These are phyloP conservation scores for Hagleromyces aurorensis DNA, from an alignment of 805 yeast genomes.

Conservation along the genomic window DNA sequence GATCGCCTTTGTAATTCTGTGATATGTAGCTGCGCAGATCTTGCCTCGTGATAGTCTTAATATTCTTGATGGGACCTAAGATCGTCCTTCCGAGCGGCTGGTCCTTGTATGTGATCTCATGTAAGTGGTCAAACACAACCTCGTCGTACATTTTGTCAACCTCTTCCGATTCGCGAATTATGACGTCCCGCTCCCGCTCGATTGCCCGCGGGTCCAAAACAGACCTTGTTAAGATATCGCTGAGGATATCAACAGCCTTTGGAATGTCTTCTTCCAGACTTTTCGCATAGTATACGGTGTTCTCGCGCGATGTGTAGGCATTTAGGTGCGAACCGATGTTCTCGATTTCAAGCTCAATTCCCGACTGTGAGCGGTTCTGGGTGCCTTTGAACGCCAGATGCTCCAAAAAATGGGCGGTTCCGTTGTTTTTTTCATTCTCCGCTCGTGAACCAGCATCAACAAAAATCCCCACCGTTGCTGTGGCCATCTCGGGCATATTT, in stretches of 20 bases:
- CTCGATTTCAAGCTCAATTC: constrained; percentile 87
- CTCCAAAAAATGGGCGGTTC: constrained; percentile 96
- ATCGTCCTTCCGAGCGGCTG: constrained; percentile 97
- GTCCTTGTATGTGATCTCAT: constrained; percentile 80
- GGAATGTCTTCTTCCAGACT: constrained; percentile 75
- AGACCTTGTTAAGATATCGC: constrained; percentile 84
- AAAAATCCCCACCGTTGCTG: constrained; percentile 98
- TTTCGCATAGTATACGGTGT: constrained; percentile 94
- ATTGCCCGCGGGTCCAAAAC: constrained; percentile 76
- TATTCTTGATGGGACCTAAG: constrained; percentile 87
- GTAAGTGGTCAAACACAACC: constrained; percentile 94
- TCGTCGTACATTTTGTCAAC: constrained; percentile 98
- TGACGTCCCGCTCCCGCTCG: constrained; percentile 94
- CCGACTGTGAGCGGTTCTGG: constrained; percentile 63
- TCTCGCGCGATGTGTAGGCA: constrained; percentile 97
- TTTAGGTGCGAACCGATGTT: constrained; percentile 94
- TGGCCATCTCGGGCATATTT: constrained; percentile 71
- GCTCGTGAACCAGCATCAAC: constrained; percentile 98
- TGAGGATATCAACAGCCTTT: constrained; percentile 74
- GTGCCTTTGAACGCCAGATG: constrained; percentile 98
- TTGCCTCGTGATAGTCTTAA: constrained; percentile 63
- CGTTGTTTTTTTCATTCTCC: constrained; percentile 74
- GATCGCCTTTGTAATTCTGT: constrained; percentile 86
- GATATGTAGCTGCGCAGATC: constrained; percentile 76
- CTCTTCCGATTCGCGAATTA: constrained; percentile 93